Conservation (phyloP, 2,329 filamentous ascomycete species). For the Epicoccum nigrum region DNA sequence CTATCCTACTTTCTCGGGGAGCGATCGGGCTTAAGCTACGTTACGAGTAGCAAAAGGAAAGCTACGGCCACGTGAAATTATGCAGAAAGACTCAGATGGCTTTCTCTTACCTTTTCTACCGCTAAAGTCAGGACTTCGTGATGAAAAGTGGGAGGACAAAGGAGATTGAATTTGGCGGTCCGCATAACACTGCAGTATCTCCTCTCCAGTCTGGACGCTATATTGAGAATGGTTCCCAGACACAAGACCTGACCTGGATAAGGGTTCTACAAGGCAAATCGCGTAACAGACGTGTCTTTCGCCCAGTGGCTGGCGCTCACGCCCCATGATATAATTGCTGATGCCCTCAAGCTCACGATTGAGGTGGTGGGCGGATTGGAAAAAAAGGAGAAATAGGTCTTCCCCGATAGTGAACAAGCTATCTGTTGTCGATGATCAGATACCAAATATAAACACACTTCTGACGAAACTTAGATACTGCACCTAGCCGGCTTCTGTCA, state of each 20-base stretch:
- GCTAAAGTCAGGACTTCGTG: conserved; percentile 67
- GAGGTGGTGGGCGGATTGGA: conserved; percentile 64
- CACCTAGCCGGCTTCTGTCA: neutral
- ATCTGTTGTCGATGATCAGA: too few relatives aligned
- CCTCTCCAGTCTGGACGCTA: conserved; percentile 72
- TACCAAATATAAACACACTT: too few relatives aligned
- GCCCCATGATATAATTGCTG: conserved; percentile 66
- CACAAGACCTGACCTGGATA: conserved; percentile 69
- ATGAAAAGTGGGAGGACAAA: too few relatives aligned
- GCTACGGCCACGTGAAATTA: too few relatives aligned
- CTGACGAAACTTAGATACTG: too few relatives aligned
- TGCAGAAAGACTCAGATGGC: too few relatives aligned
- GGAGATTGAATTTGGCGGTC: conserved; percentile 69
- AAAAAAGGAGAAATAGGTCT: conserved; percentile 69
- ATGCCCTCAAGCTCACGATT: conserved; percentile 64
- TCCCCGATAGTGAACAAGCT: conserved; percentile 46
- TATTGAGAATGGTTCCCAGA: conserved; percentile 70
- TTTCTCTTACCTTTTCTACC: conserved; percentile 68
- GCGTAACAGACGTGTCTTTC: conserved; percentile 69
- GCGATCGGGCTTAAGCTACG: too few relatives aligned
- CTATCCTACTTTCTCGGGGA: too few relatives aligned
- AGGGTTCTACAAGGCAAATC: conserved; percentile 72
- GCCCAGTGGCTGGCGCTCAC: conserved; percentile 74
- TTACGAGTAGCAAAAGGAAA: too few relatives aligned
- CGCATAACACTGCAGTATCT: conserved; percentile 72